Evolutionary conservation across 805 yeast species (phyloP), one percentile per base, ranked within the genome.

Genomic region (Nakazawaea wickerhamii): DNA sequence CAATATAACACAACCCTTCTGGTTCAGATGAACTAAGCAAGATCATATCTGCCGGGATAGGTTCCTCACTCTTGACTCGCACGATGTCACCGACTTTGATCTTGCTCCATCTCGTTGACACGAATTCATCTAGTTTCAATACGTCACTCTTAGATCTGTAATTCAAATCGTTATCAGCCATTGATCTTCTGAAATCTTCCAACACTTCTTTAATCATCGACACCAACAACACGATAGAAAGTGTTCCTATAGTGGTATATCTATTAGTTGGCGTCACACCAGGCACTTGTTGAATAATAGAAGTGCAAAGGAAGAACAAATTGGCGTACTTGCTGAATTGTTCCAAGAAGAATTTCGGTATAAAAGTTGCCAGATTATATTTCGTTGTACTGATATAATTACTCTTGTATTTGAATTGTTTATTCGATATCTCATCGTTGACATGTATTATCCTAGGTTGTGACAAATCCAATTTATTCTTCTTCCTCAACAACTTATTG

Each of bases 301-400:
- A 84, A 0, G 99, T 93, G 66, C 87, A 86, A 40, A 93, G 67
- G 61, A 93, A 93, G 65, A 93, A 93, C 60, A 93, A 68, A 58
- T 93, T 93, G 9, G 99, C 97, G 59, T 93, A 95, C 63, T 91
- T 93, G 48, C 96, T 86, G 63, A 93, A 95, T 63, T 93, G 99
- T 67, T 93, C 99, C 54, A 89, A 88, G 49, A 93, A 64, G 58
- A 93, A 93, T 63, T 95, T 95, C 18, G 99, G 99, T 38, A 93
- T 50, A 55, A 93, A 93, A 0, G 99, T 95, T 19, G 93, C 95
- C 46, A 80, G 63, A 59, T 93, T 95, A 67, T 95, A 93, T 60
- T 93, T 93, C 10, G 99, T 90, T 4, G 99, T 95, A 22, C 95
- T 84, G 50, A 93, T 82, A 58, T 90, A 90, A 61, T 93, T 93